Percentiles rank a stretch among this genome's conserved stretches.
Conservation (phyloP, 352 stramenopile genomes). For the Aphanomyces cochlioides region DNA sequence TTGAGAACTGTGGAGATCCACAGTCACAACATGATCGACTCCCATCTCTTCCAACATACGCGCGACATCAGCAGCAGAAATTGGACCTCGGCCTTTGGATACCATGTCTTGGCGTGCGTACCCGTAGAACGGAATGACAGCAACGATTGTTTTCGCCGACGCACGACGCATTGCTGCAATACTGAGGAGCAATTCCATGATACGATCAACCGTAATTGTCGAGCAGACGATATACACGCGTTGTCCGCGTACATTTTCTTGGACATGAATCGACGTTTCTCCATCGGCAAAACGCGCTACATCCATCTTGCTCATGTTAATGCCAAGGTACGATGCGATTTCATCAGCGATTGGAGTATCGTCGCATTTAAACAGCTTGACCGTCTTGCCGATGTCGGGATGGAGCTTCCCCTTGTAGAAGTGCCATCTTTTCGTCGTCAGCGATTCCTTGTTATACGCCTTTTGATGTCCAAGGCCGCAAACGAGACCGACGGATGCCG, state of each 20-base stretch:
- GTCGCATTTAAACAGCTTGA: conserved; percentile 87
- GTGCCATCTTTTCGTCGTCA: conserved; percentile 83
- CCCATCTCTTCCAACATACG: conserved; percentile 88
- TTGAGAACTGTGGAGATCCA: conserved; percentile 85
- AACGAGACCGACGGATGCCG: conserved; percentile 1
- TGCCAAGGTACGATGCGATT: conserved; percentile 74
- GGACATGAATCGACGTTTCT: conserved; percentile 71
- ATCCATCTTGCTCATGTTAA: conserved; percentile 74
- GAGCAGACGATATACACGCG: conserved; percentile 85
- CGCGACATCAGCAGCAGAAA: conserved; percentile 77
- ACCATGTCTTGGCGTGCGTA: conserved; percentile 84
- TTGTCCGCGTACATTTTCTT: conserved; percentile 74
- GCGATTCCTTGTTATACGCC: conserved; percentile 15
- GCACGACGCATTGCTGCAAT: conserved; percentile 79
- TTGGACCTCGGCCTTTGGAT: conserved; percentile 76
- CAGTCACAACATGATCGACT: conserved; percentile 83
- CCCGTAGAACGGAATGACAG: conserved; percentile 84
- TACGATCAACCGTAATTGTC: conserved; percentile 76
- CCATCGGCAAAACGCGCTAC: conserved; percentile 81
- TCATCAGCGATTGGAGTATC: conserved; percentile 84
- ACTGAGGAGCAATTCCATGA: conserved; percentile 82
- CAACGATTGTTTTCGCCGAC: conserved; percentile 83
- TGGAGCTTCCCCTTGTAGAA: conserved; percentile 87
- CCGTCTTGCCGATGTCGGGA: conserved; percentile 68
- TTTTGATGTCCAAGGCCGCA: background rate